Evolutionary conservation across 2,329 filamentous ascomycete genomes (phyloP), one percentile per base, ranked within the genome.

Genomic region (Rhexocercosporidium sp.): DNA sequence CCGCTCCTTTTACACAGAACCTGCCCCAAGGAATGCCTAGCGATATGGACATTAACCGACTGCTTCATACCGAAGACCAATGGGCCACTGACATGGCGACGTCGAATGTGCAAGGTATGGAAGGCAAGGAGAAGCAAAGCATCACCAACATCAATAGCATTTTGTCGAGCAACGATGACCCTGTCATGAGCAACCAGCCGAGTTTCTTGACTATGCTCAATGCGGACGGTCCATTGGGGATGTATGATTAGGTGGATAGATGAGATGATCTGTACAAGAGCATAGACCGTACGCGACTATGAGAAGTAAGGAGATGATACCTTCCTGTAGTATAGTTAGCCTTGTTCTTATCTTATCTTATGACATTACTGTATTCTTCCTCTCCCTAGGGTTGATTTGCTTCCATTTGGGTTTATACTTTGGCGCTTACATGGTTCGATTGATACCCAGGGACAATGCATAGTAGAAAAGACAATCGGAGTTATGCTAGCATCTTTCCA

Each of bases 21-120:
- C 78, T 81, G 9, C 22, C 31, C 11, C 34, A 57, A 12, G 34
- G 31, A 22, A 39, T 37, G 31, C 3, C 53, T 22, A 37, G 85
- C 18, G 87, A 88, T 74, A 89, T 89, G 87, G 87, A 87, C 61
- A 88, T 89, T 54, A 86, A 86, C 18, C 82, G 87, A 14, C 79
- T 90, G 1, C 76, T 89, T 2, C 79, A 89, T n/a, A 85, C 44
- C 6, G 44, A 47, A 12, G 44, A 88, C 62, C 86, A 88, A 78
- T 3, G 75, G 74, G 72, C 64, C 69, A 12, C n/a, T 18, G 54
- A 57, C 3, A 57, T 57, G n/a, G 20, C 54, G 3, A 20, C n/a
- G 5, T 22, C 31, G 51, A 68, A 72, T 25, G 69, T 71, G 49
- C 65, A 74, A 3, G 68, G 46, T 27, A 59, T 70, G 27, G 67